phyloP scores from a whole-genome alignment of 2,329 filamentous ascomycete species.

The Trichoderma harzianum region DNA sequence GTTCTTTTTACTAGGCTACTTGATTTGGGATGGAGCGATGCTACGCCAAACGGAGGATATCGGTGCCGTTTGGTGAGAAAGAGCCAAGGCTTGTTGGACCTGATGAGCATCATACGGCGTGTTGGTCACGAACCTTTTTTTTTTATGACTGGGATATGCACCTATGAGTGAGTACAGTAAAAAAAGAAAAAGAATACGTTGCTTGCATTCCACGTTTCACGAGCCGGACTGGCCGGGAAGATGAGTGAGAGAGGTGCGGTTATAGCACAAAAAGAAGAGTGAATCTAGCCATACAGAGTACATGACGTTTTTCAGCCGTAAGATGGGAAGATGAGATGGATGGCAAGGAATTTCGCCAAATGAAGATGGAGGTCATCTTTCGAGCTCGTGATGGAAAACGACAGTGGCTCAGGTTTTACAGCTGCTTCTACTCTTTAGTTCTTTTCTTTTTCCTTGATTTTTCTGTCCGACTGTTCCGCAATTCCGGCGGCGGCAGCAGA shows the following conservation, averaged over 20 bases:
- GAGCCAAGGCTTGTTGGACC: neutral
- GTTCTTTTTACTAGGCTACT: neutral
- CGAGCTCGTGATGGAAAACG: neutral
- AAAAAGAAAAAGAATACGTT: neutral
- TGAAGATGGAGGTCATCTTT: neutral
- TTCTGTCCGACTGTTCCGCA: neutral
- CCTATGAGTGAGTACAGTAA: neutral
- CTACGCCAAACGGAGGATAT: neutral
- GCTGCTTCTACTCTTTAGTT: neutral
- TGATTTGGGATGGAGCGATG: neutral
- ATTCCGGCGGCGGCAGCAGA: neutral
- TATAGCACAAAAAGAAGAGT: neutral
- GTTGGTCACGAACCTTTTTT: neutral
- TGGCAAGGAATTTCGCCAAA: neutral
- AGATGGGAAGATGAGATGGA: neutral
- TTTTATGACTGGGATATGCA: neutral
- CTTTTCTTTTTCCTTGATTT: neutral
- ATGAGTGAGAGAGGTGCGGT: neutral
- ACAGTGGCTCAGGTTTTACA: neutral
- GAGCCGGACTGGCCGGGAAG: neutral
- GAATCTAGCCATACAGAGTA: neutral
- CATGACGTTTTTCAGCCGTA: neutral
- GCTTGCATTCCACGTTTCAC: neutral
- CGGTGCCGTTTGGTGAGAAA: neutral
- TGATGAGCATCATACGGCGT: constrained; percentile 13